phyloP scores from a whole-genome alignment of 768 basidiomycete genomes.

The Butyriboletus loyo region DNA sequence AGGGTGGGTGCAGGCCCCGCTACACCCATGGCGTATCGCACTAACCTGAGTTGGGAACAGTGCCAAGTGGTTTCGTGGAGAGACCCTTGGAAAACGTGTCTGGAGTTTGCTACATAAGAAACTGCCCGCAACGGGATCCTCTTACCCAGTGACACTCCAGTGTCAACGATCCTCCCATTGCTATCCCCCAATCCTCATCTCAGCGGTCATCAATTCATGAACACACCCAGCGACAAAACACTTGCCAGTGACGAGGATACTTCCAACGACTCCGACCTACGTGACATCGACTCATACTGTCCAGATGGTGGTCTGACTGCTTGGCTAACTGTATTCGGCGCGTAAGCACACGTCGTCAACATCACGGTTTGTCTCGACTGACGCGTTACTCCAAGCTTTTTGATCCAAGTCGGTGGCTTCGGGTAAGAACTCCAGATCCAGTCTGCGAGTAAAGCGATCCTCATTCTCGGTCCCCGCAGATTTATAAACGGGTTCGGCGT shows the following conservation, averaged over 20 bases:
- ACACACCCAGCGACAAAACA: neutral
- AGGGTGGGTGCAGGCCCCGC: neutral
- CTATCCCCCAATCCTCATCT: neutral
- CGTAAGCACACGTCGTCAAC: constrained; percentile 9
- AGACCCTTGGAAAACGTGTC: neutral
- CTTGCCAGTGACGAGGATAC: neutral
- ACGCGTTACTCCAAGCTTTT: constrained; percentile 21
- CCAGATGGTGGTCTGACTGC: constrained; percentile 28
- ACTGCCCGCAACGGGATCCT: neutral
- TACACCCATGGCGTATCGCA: neutral
- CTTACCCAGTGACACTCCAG: neutral
- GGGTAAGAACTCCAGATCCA: constrained; percentile 22
- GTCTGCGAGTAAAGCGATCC: neutral
- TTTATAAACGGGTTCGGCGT: constrained; percentile 38
- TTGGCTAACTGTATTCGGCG: constrained; percentile 25
- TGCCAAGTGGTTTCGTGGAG: neutral
- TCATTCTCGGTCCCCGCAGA: constrained; percentile 13
- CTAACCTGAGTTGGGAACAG: constrained; percentile 10
- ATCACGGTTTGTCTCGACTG: neutral
- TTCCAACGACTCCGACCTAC: neutral
- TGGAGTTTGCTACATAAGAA: neutral
- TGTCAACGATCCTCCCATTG: neutral
- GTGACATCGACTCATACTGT: neutral
- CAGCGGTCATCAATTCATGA: neutral
- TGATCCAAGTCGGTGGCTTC: constrained; percentile 38